Evolutionary conservation across 2,329 filamentous ascomycete species (phyloP).

Genomic region (Colletotrichum sp.): DNA sequence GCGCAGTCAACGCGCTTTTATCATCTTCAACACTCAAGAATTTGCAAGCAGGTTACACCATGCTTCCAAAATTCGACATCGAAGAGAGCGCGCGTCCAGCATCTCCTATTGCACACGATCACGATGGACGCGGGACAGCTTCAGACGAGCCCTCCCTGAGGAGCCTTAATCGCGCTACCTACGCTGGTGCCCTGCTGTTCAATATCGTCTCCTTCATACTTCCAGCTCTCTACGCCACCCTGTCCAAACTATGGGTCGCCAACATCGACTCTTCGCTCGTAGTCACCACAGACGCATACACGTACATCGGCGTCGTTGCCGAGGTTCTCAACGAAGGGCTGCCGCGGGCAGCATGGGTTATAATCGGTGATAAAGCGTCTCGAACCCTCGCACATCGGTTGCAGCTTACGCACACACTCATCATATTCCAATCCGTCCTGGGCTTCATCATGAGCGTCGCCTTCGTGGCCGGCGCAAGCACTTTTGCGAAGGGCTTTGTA

Average conservation of each 20-base stretch:
- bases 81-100: neutral
- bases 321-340: constrained; percentile 78
- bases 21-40: neutral
- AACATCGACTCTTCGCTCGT: constrained; percentile 67
- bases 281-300: constrained; percentile 70
- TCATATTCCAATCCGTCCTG: constrained; percentile 63
- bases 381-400: constrained; percentile 57
- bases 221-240: constrained; percentile 69
- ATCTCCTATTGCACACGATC: neutral
- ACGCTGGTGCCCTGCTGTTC: constrained; percentile 63
- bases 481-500: constrained; percentile 67
- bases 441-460: constrained; percentile 65
- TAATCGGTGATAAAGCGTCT: constrained; percentile 69
- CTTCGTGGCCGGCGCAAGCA: constrained; percentile 58
- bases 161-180: constrained; percentile 31
- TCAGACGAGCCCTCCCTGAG: neutral
- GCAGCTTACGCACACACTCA: constrained; percentile 65
- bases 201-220: constrained; percentile 68
- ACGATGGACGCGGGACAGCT: neutral
- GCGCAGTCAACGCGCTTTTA: neutral
- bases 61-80: constrained; percentile 1
- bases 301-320: constrained; percentile 70
- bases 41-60: neutral
- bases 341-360: constrained; percentile 69
- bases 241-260: constrained; percentile 75